A percentile compares a stretch with the other conserved stretches of the same genome.
Evolutionary conservation across 2,329 filamentous ascomycete genomes (phyloP).

Genomic region (Pseudonectria buxi): DNA sequence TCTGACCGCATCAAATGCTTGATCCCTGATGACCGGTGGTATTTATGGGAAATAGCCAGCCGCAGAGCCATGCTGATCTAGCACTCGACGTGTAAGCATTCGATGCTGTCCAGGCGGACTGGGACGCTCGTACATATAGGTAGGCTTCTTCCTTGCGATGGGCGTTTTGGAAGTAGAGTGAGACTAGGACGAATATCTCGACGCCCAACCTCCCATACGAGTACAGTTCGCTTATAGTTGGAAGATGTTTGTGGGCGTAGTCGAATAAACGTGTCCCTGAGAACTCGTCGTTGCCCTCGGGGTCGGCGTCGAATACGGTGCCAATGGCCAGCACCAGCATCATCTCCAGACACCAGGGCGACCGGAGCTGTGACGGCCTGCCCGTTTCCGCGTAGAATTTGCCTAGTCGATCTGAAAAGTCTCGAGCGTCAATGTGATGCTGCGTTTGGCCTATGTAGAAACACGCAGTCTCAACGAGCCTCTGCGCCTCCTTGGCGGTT

Average conservation of each 20-base stretch:
- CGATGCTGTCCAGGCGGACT: no score
- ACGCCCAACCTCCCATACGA: constrained; percentile 22
- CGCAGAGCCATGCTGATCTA: constrained; percentile 23
- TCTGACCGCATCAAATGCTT: constrained; percentile 9
- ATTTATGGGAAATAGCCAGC: constrained; percentile 22
- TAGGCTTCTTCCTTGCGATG: constrained; percentile 21
- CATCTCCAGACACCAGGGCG: constrained; percentile 21
- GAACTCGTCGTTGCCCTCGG: constrained; percentile 19
- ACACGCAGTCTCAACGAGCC: constrained; percentile 15
- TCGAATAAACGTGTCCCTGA: constrained; percentile 16
- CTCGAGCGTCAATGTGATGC: constrained; percentile 19
- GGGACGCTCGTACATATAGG: constrained; percentile 12
- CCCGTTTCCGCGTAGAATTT: constrained; percentile 18
- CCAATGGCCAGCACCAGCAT: constrained; percentile 21
- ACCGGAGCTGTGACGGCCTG: constrained; percentile 14
- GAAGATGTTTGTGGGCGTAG: constrained; percentile 21
- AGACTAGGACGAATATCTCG: constrained; percentile 21
- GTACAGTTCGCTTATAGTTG: constrained; percentile 19
- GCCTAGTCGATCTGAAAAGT: constrained; percentile 22
- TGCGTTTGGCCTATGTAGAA: constrained; percentile 22
- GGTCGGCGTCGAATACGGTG: constrained; percentile 17
- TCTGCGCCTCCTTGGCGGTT: constrained; percentile 15
- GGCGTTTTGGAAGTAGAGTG: constrained; percentile 18
- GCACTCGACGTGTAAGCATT: neutral
- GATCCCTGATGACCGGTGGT: constrained; percentile 14